Conservation (phyloP, 805 yeast genomes). For the Kazachstania africana region DNA sequence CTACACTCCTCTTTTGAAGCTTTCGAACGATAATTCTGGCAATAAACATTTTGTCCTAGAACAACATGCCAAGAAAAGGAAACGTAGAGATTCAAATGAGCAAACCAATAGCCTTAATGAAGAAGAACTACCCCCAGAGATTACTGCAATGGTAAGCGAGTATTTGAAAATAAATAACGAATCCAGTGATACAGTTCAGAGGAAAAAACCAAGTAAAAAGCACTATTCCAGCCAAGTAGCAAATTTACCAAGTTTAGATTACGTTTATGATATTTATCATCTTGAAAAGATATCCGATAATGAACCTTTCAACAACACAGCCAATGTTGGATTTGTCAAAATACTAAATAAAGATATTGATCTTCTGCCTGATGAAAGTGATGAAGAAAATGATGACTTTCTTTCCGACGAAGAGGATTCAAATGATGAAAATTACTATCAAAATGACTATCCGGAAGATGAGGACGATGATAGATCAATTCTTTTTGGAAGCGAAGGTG, state of each 20-base stretch:
- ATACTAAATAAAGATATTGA: conserved; percentile 31
- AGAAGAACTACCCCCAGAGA: conserved; percentile 42
- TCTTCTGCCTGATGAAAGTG: conserved; percentile 27
- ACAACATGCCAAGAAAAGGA: conserved; percentile 18
- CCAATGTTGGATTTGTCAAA: conserved; percentile 30
- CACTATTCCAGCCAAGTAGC: conserved; percentile 10
- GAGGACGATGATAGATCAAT: conserved; percentile 52
- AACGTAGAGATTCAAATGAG: conserved; percentile 11
- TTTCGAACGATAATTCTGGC: conserved; percentile 11
- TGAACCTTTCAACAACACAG: conserved; percentile 24
- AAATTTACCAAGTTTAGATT: conserved; percentile 38
- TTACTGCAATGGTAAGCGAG: conserved; percentile 63
- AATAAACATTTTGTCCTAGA: conserved; percentile 21
- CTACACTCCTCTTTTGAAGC: conserved; percentile 18
- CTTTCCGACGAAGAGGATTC: conserved; percentile 71
- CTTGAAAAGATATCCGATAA: conserved; percentile 54
- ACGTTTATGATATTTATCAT: conserved; percentile 85
- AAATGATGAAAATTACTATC: conserved; percentile 83
- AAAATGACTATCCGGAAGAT: conserved; percentile 91
- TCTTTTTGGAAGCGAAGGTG: conserved; percentile 28
- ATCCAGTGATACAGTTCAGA: conserved; percentile 5
- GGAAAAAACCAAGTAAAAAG: conserved; percentile 18
- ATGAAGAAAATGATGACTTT: conserved; percentile 29
- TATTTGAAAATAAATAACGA: conserved; percentile 33
- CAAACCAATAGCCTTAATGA: conserved; percentile 1